phyloP scores from a whole-genome alignment of 177 flowering plant genomes.

The Vitis hybrid region DNA sequence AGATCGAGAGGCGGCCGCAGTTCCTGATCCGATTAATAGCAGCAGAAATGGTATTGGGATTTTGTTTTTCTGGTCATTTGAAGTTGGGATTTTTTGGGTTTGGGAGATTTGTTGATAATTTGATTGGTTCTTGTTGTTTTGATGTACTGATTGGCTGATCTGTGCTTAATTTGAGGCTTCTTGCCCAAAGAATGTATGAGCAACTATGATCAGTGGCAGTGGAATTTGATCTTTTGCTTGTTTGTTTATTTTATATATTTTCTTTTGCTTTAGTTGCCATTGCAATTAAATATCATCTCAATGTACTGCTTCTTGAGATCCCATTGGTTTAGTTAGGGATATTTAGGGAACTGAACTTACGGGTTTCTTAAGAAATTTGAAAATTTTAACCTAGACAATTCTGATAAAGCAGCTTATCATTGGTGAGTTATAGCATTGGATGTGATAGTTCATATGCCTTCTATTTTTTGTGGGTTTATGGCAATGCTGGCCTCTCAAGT shows the following conservation, averaged over 20 bases:
- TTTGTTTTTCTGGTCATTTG: not conserved
- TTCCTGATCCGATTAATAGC: constrained; percentile 36
- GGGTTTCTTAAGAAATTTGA: no score
- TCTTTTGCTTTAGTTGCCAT: not conserved
- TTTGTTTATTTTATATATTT: not conserved
- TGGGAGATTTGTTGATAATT: not conserved
- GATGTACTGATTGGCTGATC: constrained; percentile 9
- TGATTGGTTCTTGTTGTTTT: not conserved
- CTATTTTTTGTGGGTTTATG: no score
- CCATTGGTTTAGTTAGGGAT: no score
- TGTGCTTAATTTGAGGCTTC: constrained; percentile 3
- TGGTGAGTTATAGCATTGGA: no score
- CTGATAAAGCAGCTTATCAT: no score
- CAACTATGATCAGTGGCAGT: not conserved
- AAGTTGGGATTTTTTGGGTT: not conserved
- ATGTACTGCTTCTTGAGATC: no score
- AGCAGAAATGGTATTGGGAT: constrained; percentile 35
- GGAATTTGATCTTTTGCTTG: not conserved
- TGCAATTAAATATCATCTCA: no score
- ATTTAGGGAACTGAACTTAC: no score
- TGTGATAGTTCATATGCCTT: no score
- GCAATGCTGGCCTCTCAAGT: no score
- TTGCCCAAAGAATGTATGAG: not conserved
- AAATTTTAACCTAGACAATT: no score
- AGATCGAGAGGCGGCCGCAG: constrained; percentile 31